A percentile compares a stretch with the other conserved stretches of the same genome.
phyloP scores from a whole-genome alignment of 2,329 filamentous ascomycete species.

The Pochonia chlamydosporia region DNA sequence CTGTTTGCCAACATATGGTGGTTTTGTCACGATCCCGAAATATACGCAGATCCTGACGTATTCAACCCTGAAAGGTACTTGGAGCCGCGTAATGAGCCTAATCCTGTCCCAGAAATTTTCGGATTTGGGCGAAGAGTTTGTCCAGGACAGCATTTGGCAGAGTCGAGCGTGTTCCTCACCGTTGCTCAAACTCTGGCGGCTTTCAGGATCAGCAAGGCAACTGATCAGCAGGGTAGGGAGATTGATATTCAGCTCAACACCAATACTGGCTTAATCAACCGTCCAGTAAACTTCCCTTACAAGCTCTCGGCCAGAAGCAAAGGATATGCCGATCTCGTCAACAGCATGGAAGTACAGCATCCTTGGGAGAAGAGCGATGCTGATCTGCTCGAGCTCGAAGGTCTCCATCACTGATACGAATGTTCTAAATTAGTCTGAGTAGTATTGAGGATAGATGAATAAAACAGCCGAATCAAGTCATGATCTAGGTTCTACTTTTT shows the following conservation, averaged over 20 bases:
- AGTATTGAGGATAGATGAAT: no score
- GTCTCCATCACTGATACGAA: no score
- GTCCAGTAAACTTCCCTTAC: constrained; percentile 1
- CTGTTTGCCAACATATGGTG: constrained; percentile 20
- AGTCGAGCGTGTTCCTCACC: constrained; percentile 23
- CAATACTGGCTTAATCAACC: constrained; percentile 1
- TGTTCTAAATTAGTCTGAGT: no score
- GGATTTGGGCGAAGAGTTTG: constrained; percentile 31
- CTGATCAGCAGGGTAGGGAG: constrained; percentile 26
- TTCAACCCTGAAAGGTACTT: constrained; percentile 30
- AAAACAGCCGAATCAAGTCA: no score
- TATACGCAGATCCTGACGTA: constrained; percentile 42
- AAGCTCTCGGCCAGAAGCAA: constrained; percentile 5
- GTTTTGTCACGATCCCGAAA: constrained; percentile 59
- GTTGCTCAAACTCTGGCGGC: constrained; percentile 37
- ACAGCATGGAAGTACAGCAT: not conserved
- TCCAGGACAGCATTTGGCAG: constrained; percentile 25
- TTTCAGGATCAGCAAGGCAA: constrained; percentile 30
- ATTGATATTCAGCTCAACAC: constrained; percentile 17
- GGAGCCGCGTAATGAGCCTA: constrained; percentile 19
- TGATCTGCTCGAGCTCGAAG: no score
- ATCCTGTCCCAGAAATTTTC: constrained; percentile 21
- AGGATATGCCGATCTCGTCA: constrained; percentile 1
- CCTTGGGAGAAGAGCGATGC: constrained; percentile 7
- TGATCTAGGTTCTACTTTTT: no score